Evolutionary conservation across 2,329 filamentous ascomycete species (phyloP), one percentile per base, ranked within the genome.

Genomic region (Colletotrichum sp.): DNA sequence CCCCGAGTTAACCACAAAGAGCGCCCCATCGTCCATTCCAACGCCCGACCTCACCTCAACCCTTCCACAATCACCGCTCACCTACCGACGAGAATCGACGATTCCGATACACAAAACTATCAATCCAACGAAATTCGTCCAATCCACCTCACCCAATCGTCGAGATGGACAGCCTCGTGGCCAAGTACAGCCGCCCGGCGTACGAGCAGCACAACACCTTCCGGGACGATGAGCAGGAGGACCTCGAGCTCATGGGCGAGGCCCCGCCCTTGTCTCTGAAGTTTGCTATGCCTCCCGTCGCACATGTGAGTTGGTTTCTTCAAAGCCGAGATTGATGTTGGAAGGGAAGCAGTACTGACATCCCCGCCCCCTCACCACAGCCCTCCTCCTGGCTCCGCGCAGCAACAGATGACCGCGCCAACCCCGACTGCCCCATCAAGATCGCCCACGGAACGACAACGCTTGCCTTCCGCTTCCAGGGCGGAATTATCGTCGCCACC

Each of bases 381-480:
- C 95, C 95, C 80, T 95, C 96, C 79, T 93, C 95, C 82, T 99
- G 97, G 94, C 95, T 99, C 83, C 96, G 97, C 84, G 95, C 97
- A 81, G 95, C 95, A 86, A 99, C 97, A 80, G 97, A 99, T 89
- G 97, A 99, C 91, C 93, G 96, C 87, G 93, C 96, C 82, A 99
- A 99, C 90, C 96, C 97, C 76, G 93, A 95, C 87, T 98, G 96
- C 87, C 97, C 97, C 81, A 99, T 99, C 92, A 99, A 99, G 92
- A 96, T 99, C 82, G 97, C 97, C 79, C 97, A 99, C 92, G 97
- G 97, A 84, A 99, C 97, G 77, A 99, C 97, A 76, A 99, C 97
- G 68, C 93, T 99, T 77, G 96, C 96, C 78, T 99, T 99, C 91
- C 93, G 96, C 84, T 99, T 99, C 91, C 93, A 99, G 88, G 96